Percentiles rank a stretch among this genome's conserved stretches.
Conservation (phyloP, 768 basidiomycete species). For the Rhizopogon vesiculosus region DNA sequence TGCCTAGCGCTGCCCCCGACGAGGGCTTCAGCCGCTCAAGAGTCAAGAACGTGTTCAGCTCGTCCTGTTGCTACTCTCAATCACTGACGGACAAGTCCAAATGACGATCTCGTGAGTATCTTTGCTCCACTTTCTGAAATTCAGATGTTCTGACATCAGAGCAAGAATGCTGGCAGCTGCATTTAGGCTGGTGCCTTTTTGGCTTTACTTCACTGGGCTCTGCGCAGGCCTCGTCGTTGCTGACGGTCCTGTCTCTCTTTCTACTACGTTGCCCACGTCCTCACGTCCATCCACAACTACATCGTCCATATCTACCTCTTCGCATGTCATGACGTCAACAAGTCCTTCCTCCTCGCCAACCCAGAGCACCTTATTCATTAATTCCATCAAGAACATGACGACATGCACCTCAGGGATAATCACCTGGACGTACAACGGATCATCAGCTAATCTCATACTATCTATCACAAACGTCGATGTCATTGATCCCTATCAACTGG, state of each 20-base stretch:
- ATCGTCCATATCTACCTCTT: constrained; percentile 5
- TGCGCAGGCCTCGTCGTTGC: background rate
- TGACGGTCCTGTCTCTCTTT: constrained; percentile 6
- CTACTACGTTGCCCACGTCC: background rate
- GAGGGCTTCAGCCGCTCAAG: background rate
- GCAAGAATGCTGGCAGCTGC: background rate
- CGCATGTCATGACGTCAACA: constrained; percentile 1
- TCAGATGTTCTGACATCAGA: background rate
- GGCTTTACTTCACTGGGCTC: background rate
- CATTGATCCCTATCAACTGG: constrained; percentile 9
- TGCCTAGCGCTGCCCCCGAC: background rate
- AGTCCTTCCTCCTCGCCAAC: constrained; percentile 8
- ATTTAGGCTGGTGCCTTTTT: background rate
- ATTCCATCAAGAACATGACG: constrained; percentile 24
- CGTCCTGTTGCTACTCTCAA: background rate
- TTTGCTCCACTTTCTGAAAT: background rate
- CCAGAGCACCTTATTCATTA: constrained; percentile 15
- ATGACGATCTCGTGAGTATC: background rate
- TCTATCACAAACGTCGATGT: constrained; percentile 37
- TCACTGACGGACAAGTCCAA: background rate
- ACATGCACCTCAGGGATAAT: constrained; percentile 30
- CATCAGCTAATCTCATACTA: constrained; percentile 24
- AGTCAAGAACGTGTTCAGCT: background rate
- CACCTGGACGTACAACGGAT: constrained; percentile 37
- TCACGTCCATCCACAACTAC: constrained; percentile 1